These are phyloP conservation scores for Phytophthora sansomeana DNA, from an alignment of 352 stramenopile species.

Conservation along the genomic window DNA sequence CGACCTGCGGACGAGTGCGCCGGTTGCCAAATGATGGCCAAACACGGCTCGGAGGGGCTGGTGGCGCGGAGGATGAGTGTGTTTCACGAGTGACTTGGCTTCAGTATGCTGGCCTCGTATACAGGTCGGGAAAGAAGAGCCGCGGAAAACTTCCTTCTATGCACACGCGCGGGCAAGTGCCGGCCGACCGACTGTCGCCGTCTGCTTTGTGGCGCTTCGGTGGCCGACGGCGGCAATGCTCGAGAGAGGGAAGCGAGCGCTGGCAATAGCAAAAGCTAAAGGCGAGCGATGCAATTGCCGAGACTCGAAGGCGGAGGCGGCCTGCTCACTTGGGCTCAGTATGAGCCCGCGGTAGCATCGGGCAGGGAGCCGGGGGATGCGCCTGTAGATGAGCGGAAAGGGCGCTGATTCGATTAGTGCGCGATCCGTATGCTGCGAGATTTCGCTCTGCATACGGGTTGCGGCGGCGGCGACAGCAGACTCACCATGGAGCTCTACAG, in stretches of 20 bases:
- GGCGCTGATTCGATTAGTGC: slow-evolving; percentile 20
- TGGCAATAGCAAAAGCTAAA: no score
- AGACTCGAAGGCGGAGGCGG: no score
- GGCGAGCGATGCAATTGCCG: no score
- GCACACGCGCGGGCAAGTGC: slow-evolving; percentile 10
- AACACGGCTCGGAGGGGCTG: background rate
- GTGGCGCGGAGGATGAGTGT: slow-evolving; percentile 33
- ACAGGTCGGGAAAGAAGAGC: slow-evolving; percentile 23
- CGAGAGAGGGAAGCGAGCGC: no score
- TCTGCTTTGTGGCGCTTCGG: slow-evolving; percentile 5
- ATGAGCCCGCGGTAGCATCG: no score
- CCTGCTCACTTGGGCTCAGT: slow-evolving; percentile 19
- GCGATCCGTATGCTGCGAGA: slow-evolving; percentile 4
- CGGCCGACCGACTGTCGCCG: background rate
- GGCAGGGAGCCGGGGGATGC: slow-evolving; percentile 14
- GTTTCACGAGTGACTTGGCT: slow-evolving; percentile 20
- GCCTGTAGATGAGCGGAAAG: slow-evolving; percentile 31
- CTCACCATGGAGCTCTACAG: no score
- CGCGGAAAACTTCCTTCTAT: slow-evolving; percentile 33
- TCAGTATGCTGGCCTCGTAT: slow-evolving; percentile 33
- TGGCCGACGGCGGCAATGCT: slow-evolving; percentile 6
- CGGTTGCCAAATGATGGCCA: slow-evolving; percentile 38
- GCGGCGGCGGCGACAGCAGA: no score
- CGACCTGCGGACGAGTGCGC: slow-evolving; percentile 21
- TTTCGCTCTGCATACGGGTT: no score